Evolutionary conservation across 2,329 filamentous ascomycete species (phyloP).

Genomic region (Davidsoniella australis): DNA sequence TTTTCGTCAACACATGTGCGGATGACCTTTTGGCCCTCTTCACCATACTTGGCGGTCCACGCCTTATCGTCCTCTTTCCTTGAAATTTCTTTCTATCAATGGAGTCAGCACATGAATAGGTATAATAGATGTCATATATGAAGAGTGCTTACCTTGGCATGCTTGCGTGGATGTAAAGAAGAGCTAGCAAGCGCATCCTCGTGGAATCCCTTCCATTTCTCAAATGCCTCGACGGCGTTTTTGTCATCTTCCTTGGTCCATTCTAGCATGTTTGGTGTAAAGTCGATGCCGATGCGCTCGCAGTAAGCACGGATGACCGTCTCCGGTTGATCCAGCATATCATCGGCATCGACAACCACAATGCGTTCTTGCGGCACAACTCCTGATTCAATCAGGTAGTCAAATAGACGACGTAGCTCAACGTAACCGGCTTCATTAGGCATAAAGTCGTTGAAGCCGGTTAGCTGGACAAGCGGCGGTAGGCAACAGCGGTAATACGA

Average conservation of each 20-base stretch:
- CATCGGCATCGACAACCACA: slow-evolving; percentile 84
- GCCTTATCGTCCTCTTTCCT: slow-evolving; percentile 51
- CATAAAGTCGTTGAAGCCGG: slow-evolving; percentile 76
- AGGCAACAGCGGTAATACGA: slow-evolving; percentile 91
- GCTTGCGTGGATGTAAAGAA: slow-evolving; percentile 51
- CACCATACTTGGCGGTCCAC: slow-evolving; percentile 59
- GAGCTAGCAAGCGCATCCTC: slow-evolving; percentile 81
- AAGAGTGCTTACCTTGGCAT: slow-evolving; percentile 36
- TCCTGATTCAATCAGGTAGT: slow-evolving; percentile 55
- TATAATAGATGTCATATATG: not conserved
- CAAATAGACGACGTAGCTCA: slow-evolving; percentile 73
- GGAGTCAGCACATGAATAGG: slow-evolving; percentile 4
- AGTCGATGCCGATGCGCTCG: slow-evolving; percentile 62
- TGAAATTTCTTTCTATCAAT: slow-evolving; percentile 38
- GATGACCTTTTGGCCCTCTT: slow-evolving; percentile 53
- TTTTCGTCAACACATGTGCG: slow-evolving; percentile 55
- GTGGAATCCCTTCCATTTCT: slow-evolving; percentile 96
- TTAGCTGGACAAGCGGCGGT: slow-evolving; percentile 65
- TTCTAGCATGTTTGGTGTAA: slow-evolving; percentile 57
- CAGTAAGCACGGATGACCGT: slow-evolving; percentile 66
- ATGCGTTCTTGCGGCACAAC: slow-evolving; percentile 59
- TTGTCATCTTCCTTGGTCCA: slow-evolving; percentile 69
- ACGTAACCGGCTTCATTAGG: slow-evolving; percentile 78
- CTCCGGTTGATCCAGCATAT: slow-evolving; percentile 72
- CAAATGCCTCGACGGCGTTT: slow-evolving; percentile 58